These are phyloP conservation scores for Candida fluviatilis DNA, from an alignment of 805 yeast species.

Conservation along the genomic window DNA sequence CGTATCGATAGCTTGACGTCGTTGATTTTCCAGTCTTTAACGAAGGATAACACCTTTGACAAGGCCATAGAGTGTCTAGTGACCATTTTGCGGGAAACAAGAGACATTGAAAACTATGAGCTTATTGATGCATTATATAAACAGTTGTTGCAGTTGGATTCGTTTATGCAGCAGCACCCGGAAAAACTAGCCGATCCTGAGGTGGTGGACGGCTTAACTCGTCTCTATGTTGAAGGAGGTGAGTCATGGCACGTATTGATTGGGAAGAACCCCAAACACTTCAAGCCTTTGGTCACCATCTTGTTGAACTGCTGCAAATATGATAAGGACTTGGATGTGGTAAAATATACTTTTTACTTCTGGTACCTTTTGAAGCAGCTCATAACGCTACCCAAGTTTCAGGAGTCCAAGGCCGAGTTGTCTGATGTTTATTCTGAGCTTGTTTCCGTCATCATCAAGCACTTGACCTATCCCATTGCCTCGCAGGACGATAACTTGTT, in stretches of 20 bases:
- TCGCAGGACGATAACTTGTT: constrained; percentile 42
- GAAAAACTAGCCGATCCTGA: constrained; percentile 58
- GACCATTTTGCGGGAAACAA: constrained; percentile 74
- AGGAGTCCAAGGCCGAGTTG: constrained; percentile 47
- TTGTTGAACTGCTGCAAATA: constrained; percentile 66
- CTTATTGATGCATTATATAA: constrained; percentile 64
- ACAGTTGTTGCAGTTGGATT: constrained; percentile 60
- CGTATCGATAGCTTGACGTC: constrained; percentile 59
- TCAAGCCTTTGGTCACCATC: constrained; percentile 69
- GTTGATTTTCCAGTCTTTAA: constrained; percentile 56
- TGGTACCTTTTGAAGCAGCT: constrained; percentile 83
- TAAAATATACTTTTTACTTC: constrained; percentile 85
- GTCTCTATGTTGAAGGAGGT: constrained; percentile 87
- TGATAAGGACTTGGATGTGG: constrained; percentile 83
- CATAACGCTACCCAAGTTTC: constrained; percentile 55
- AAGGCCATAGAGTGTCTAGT: constrained; percentile 84
- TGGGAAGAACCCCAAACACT: constrained; percentile 65
- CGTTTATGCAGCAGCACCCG: constrained; percentile 32
- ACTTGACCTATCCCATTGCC: constrained; percentile 66
- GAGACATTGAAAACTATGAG: constrained; percentile 63
- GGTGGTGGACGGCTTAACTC: constrained; percentile 61
- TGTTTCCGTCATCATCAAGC: constrained; percentile 58
- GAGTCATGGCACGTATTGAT: constrained; percentile 92
- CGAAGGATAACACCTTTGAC: constrained; percentile 72
- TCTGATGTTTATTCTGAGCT: constrained; percentile 55